These are phyloP conservation scores for Elaeis oleifera DNA, from an alignment of 202 grass and related monocot genomes.

Conservation along the genomic window DNA sequence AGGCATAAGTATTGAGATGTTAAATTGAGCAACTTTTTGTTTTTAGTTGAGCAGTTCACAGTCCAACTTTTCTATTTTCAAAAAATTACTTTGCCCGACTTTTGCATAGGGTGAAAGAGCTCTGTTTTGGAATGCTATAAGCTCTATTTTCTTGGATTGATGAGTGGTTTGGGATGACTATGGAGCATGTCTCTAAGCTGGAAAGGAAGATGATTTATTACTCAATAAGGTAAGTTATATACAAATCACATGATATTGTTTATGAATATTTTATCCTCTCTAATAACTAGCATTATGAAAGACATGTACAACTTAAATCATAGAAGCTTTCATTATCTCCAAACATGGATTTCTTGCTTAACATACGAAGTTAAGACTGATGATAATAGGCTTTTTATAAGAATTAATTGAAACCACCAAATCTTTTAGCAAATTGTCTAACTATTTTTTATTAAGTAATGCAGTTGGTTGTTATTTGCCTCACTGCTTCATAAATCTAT, in stretches of 20 bases:
- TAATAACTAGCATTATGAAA: background rate
- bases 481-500: too few relatives aligned
- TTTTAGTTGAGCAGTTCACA: background rate
- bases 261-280: background rate
- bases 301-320: background rate
- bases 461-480: too few relatives aligned
- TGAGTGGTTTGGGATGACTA: constrained; percentile 83
- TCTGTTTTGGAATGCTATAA: constrained; percentile 68
- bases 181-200: constrained; percentile 59
- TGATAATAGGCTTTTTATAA: too few relatives aligned
- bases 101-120: constrained; percentile 55
- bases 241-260: background rate
- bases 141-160: constrained; percentile 84
- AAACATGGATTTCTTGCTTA: too few relatives aligned
- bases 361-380: too few relatives aligned
- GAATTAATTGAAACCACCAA: too few relatives aligned
- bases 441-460: too few relatives aligned
- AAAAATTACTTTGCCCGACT: constrained; percentile 4
- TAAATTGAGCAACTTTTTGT: background rate
- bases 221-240: constrained; percentile 57
- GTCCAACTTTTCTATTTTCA: background rate
- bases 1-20: too few relatives aligned
- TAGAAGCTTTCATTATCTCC: too few relatives aligned
- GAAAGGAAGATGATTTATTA: constrained; percentile 62
- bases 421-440: too few relatives aligned